Evolutionary conservation across 441 rosid genomes (phyloP).

Genomic region (Hura crepitans): DNA sequence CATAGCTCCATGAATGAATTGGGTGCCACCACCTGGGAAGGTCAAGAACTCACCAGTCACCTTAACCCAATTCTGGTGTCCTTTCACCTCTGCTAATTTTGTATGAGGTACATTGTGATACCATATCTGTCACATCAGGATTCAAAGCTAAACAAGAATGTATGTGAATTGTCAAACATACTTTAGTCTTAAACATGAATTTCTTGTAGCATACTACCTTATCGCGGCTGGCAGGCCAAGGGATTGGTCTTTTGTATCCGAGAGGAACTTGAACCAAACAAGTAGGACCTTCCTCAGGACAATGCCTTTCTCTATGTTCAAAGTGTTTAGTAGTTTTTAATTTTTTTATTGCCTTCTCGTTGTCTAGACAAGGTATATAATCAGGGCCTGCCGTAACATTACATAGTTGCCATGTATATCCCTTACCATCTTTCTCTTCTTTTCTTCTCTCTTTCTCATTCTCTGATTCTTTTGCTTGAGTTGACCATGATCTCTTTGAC

Average conservation of each 20-base stretch:
- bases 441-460: slow-evolving; percentile 56
- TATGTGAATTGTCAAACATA: too few species aligned
- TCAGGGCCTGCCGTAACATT: slow-evolving; percentile 75
- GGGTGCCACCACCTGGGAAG: slow-evolving; percentile 96
- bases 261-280: slow-evolving; percentile 64
- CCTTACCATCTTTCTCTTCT: slow-evolving; percentile 31
- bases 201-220: slow-evolving; percentile 41
- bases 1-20: slow-evolving; percentile 89
- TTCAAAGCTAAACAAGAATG: not conserved
- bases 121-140: slow-evolving; percentile 61
- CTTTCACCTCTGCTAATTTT: slow-evolving; percentile 71
- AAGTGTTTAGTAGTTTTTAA: slow-evolving; percentile 54
- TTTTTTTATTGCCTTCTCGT: slow-evolving; percentile 59
- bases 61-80: slow-evolving; percentile 95
- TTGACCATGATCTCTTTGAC: slow-evolving; percentile 73
- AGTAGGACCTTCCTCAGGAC: slow-evolving; percentile 74
- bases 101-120: slow-evolving; percentile 85
- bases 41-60: slow-evolving; percentile 87
- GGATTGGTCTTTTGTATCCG: slow-evolving; percentile 60
- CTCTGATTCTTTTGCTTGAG: slow-evolving; percentile 77
- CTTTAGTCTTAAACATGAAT: too few species aligned
- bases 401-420: slow-evolving; percentile 66
- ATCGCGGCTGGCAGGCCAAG: slow-evolving; percentile 84
- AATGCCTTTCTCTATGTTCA: slow-evolving; percentile 91
- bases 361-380: slow-evolving; percentile 92